phyloP scores from a whole-genome alignment of 345 rosid species.

The Theobroma cacao region DNA sequence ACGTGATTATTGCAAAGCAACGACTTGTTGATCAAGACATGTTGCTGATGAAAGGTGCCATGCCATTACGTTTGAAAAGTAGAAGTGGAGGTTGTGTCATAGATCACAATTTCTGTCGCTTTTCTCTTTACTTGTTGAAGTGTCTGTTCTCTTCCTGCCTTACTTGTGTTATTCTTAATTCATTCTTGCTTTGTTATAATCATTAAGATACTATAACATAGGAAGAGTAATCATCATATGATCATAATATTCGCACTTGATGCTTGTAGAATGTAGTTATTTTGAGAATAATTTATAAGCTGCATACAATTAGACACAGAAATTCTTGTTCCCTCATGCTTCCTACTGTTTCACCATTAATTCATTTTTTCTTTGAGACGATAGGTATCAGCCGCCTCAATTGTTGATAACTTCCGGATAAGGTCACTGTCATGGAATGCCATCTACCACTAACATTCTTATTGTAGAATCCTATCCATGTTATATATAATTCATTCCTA shows the following conservation, averaged over 20 bases:
- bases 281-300: background rate
- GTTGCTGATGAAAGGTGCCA: background rate
- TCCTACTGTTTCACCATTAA: background rate
- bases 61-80: too few species aligned
- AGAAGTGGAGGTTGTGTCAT: background rate
- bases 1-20: background rate
- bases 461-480: background rate
- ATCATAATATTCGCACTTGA: background rate
- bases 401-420: background rate
- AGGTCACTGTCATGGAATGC: background rate
- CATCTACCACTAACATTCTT: background rate
- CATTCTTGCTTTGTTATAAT: background rate
- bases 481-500: background rate
- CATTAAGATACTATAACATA: background rate
- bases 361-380: background rate
- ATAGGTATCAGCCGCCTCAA: background rate
- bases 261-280: background rate
- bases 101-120: background rate
- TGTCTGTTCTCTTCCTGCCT: background rate
- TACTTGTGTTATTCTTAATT: background rate
- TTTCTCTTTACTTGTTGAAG: background rate
- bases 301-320: background rate
- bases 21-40: background rate
- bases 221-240: background rate
- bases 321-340: background rate